These are phyloP conservation scores for Jatropha multifida DNA, from an alignment of 441 rosid species.

Conservation along the genomic window DNA sequence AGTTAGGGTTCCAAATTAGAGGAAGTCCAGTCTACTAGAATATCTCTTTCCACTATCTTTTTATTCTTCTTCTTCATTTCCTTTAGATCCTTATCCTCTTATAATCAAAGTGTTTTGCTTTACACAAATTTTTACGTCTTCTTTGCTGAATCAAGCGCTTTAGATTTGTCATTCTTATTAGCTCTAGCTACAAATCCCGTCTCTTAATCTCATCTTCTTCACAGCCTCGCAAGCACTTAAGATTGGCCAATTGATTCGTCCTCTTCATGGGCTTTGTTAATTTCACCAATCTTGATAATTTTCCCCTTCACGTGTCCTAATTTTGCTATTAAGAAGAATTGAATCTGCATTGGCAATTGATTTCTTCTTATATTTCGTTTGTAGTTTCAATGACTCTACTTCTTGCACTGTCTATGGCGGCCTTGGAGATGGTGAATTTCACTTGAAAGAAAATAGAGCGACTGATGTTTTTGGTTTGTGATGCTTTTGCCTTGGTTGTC, in stretches of 20 bases:
- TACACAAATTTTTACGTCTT: constrained; percentile 37
- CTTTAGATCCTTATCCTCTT: constrained; percentile 38
- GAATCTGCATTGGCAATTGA: constrained; percentile 20
- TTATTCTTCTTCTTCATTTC: constrained; percentile 19
- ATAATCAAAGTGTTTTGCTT: constrained; percentile 38
- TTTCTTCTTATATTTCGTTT: constrained; percentile 42
- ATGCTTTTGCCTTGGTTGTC: too few relatives aligned
- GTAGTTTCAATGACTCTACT: constrained; percentile 57
- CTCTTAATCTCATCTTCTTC: constrained; percentile 24
- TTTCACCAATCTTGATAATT: constrained; percentile 31
- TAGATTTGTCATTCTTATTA: constrained; percentile 61
- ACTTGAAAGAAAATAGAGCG: too few relatives aligned
- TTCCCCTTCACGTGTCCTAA: constrained; percentile 54
- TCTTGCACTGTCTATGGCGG: constrained; percentile 46
- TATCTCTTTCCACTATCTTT: constrained; percentile 28
- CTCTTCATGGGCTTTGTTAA: constrained; percentile 38
- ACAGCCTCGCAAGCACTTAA: constrained; percentile 48
- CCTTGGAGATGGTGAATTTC: constrained; percentile 41
- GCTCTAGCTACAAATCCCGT: constrained; percentile 67
- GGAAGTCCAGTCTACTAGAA: constrained; percentile 38
- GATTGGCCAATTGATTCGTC: constrained; percentile 44
- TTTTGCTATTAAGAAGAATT: constrained; percentile 17
- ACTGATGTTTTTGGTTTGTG: too few relatives aligned
- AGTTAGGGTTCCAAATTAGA: neutral
- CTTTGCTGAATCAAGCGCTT: constrained; percentile 57